These are phyloP conservation scores for Penicillium dipodomyicola DNA, from an alignment of 495 filamentous ascomycete species.

Conservation along the genomic window DNA sequence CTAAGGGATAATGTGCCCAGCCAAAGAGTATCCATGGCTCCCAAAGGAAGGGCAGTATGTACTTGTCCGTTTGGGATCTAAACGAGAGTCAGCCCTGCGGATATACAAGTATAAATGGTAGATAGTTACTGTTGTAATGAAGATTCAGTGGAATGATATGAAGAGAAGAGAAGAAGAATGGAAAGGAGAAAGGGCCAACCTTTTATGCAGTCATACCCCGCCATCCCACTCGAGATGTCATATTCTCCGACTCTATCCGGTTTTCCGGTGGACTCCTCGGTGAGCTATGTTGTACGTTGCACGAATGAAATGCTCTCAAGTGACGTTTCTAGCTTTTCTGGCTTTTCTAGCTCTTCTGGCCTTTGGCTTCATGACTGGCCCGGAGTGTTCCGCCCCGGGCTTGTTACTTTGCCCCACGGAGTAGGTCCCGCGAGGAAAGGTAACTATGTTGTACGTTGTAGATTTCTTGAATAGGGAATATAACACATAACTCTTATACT, in stretches of 20 bases:
- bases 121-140: conserved; percentile 26
- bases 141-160: conserved; percentile 7
- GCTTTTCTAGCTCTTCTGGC: neutral
- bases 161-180: conserved; percentile 9
- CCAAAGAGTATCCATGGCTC: conserved; percentile 45
- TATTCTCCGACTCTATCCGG: conserved; percentile 27
- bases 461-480: neutral
- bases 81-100: conserved; percentile 19
- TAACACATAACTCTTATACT: neutral
- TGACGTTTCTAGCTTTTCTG: conserved; percentile 6
- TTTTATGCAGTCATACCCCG: conserved; percentile 24
- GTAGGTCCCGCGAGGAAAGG: neutral
- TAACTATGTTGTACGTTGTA: neutral
- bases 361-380: conserved; percentile 6
- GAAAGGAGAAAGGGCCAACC: conserved; percentile 16
- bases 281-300: conserved; percentile 13
- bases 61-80: conserved; percentile 23
- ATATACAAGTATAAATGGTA: neutral
- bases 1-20: conserved; percentile 36
- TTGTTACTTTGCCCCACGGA: neutral
- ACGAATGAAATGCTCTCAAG: conserved; percentile 6
- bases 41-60: conserved; percentile 33
- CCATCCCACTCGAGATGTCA: conserved; percentile 17
- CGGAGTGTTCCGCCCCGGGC: conserved; percentile 7
- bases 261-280: conserved; percentile 7